Evolutionary conservation across 2,329 filamentous ascomycete species (phyloP), one percentile per base, ranked within the genome.

Genomic region (Ophiocordyceps camponoti-floridani): DNA sequence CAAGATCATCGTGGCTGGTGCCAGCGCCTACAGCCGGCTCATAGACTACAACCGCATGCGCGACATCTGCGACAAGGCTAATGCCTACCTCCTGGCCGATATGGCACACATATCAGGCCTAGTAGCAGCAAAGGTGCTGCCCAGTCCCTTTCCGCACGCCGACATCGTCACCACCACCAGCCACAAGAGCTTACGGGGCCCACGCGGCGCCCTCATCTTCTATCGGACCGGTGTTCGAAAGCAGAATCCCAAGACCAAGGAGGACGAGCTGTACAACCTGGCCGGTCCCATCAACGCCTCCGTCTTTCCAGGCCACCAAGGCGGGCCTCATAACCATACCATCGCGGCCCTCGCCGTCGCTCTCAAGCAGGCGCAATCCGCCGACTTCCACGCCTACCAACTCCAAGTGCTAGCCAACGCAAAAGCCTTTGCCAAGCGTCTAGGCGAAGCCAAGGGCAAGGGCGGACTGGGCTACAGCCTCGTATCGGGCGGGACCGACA

Each of bases 41-140:
- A 94, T 98, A 55, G 88, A 98, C 67, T 98, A 98, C 66, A 77
- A 82, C 56, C 80, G 83, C 53, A 91, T 98, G 75, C 84, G 85
- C 52, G 76, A 86, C 54, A 91, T 94, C 51, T 84, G 83, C 53
- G 83, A 94, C 64, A 93, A 94, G 67, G 75, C 86, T 46, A 86
- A 87, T 55, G 86, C 86, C 57, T 98, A 96, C 66, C 74, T 98
- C 47, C 69, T 98, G 49, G 85, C 86, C 54, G 91, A 98, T 59
- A 95, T 98, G 79, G 91, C 91, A 44, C 91, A 98, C 59, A 93
- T 98, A 53, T 96, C 89, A 10, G 91, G 91, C 52, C 70, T 98
- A 50, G 79, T 98, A 44, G 88, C 91, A 40, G 89, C 86, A 53
- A 87, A 87, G 57, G 88, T 94, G 45, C 78, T 95, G 52, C 86